A percentile compares a stretch with the other conserved stretches of the same genome.
Evolutionary conservation across 2,329 filamentous ascomycete species (phyloP).

Genomic region (Berkeleyomyces rouxiae): DNA sequence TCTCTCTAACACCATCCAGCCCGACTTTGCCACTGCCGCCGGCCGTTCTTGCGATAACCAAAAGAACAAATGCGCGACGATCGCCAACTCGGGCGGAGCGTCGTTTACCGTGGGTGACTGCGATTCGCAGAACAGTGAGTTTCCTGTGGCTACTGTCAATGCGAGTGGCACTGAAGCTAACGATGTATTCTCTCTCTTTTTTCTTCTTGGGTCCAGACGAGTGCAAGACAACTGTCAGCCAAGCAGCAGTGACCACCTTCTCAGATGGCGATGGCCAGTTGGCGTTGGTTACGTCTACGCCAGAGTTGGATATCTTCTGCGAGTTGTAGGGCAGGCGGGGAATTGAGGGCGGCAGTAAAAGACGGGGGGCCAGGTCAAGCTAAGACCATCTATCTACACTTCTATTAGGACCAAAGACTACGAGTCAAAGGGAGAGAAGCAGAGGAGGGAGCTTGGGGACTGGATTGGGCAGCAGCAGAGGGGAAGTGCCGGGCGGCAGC

Average conservation of each 20-base stretch:
- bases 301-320: conserved; percentile 32
- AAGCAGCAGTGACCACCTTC: conserved; percentile 15
- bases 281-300: conserved; percentile 25
- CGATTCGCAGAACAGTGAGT: conserved; percentile 29
- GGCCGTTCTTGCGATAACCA: conserved; percentile 32
- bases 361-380: background rate
- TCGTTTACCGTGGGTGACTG: conserved; percentile 27
- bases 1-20: conserved; percentile 18
- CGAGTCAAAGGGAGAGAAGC: too few species aligned
- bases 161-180: too few species aligned
- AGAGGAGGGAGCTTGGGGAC: too few species aligned
- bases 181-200: background rate
- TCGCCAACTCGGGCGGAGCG: conserved; percentile 23
- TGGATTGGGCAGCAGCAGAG: too few species aligned
- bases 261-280: conserved; percentile 9
- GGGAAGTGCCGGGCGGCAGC: too few species aligned
- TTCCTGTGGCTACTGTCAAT: background rate
- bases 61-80: conserved; percentile 29
- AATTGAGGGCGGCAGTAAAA: background rate
- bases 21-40: conserved; percentile 27
- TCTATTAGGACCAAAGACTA: too few species aligned
- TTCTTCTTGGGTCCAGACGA: conserved; percentile 18
- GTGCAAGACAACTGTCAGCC: conserved; percentile 22
- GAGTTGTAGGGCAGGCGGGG: conserved; percentile 19
- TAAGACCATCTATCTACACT: too few species aligned